Conservation (phyloP, 2,329 filamentous ascomycete species). For the Lecanicillium sp. region DNA sequence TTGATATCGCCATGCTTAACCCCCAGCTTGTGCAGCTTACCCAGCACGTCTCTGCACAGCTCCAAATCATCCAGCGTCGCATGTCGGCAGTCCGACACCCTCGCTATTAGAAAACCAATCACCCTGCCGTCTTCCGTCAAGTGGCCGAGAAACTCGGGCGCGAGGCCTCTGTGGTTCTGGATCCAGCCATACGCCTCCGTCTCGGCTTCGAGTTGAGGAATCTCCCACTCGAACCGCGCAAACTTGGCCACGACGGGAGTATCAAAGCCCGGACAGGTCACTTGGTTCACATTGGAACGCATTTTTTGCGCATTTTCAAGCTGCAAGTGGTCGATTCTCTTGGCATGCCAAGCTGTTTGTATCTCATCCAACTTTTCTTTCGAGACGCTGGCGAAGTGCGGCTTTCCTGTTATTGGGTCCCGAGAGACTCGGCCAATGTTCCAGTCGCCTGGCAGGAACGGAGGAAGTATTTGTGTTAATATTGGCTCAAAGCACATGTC, state of each 20-base stretch:
- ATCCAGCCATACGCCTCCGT: slow-evolving; percentile 25
- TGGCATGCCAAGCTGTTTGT: slow-evolving; percentile 19
- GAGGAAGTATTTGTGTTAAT: slow-evolving; percentile 20
- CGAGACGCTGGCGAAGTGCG: slow-evolving; percentile 18
- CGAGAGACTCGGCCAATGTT: slow-evolving; percentile 19
- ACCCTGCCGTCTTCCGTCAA: slow-evolving; percentile 23
- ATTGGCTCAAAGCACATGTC: slow-evolving; percentile 23
- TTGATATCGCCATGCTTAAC: slow-evolving; percentile 31
- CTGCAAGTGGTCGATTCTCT: background rate
- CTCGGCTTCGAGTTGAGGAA: slow-evolving; percentile 20
- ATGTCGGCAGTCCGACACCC: slow-evolving; percentile 18
- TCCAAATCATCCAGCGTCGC: slow-evolving; percentile 25
- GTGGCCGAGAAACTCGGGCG: slow-evolving; percentile 25
- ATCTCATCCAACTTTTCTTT: slow-evolving; percentile 18
- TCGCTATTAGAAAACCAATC: slow-evolving; percentile 23
- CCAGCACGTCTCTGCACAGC: slow-evolving; percentile 23
- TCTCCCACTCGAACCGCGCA: slow-evolving; percentile 24
- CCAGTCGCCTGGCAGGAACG: slow-evolving; percentile 23
- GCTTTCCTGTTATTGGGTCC: slow-evolving; percentile 17
- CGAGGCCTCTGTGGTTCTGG: slow-evolving; percentile 16
- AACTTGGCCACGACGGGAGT: slow-evolving; percentile 21
- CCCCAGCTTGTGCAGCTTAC: slow-evolving; percentile 24
- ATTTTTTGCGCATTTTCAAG: background rate
- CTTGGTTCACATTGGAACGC: background rate
- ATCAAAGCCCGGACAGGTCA: background rate